Base-by-base conservation (phyloP, 2,329 filamentous ascomycete genomes). In the Stemphylium lycopersici region DNA sequence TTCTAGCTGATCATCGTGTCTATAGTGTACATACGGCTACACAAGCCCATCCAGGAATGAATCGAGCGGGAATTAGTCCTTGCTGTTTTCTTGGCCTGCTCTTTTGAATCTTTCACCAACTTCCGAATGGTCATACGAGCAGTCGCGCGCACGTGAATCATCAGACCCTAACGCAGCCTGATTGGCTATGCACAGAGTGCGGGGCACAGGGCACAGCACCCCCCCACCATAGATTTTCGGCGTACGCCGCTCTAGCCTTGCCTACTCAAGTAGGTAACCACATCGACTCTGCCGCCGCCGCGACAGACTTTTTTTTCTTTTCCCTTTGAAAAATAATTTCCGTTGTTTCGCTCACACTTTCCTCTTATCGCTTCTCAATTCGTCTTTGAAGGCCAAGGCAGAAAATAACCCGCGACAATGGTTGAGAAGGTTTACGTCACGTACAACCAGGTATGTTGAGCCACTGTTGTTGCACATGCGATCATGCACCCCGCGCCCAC, bases 361-460 rank as follows among this genome's bases (percentile, higher is more conserved):
- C n/a, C 31, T 10, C 42, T 24, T 33, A 15, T 34, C 42, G 32
- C 18, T 16, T 22, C 29, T 32, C 32, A 26, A 45, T 42, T 18
- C 16, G 34, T 11, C 18, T 31, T 33, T 29, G 26, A 36, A 8
- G 42, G 15, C 15, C 40, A 29, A 52, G n/a, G 18, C 20, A 44
- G 20, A 20, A 45, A 20, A 45, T 55, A 45, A 49, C 16, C 43
- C 58, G 59, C 52, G 59, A 73, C 39, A 44, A 77, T 77, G 75
- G 73, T 76, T 45, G 66, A 77, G 62, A 77, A 77, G 63, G 62
- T 76, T 46, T 77, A 77, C 68, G 72, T 77, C 56, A 76, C 75
- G 34, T 77, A 77, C 61, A 77, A 77, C 67, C 68, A 77, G 73
- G 75, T 76, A 70, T 52, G 72, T 69, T 69, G 55, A 59, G 26